A percentile compares a stretch with the other conserved stretches of the same genome.
phyloP scores from a whole-genome alignment of 2,329 filamentous ascomycete species.

The Microsporum audouinii region DNA sequence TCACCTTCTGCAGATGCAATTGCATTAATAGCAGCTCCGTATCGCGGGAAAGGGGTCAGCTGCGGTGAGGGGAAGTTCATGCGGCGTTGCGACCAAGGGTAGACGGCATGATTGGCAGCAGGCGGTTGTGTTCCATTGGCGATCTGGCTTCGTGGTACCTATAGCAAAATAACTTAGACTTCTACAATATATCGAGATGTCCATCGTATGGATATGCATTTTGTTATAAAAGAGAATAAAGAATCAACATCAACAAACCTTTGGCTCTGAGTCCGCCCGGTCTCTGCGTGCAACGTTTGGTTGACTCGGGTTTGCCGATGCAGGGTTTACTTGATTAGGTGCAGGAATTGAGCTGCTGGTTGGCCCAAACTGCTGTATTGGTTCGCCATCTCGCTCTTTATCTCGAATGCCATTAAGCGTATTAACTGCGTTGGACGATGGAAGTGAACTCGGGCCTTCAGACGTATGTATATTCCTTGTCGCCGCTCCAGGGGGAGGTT shows the following conservation, averaged over 20 bases:
- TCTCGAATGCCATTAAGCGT: conserved; percentile 37
- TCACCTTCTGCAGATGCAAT: conserved; percentile 91
- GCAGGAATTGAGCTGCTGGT: conserved; percentile 58
- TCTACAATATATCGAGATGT: not conserved
- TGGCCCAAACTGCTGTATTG: conserved; percentile 44
- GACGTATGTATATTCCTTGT: conserved; percentile 45
- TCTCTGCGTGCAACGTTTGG: conserved; percentile 48
- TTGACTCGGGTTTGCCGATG: conserved; percentile 54
- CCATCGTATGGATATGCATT: too few relatives aligned
- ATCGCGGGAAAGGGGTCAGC: conserved; percentile 83
- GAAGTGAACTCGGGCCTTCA: conserved; percentile 36
- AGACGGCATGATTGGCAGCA: conserved; percentile 62
- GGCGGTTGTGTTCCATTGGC: conserved; percentile 39
- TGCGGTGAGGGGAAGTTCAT: conserved; percentile 74
- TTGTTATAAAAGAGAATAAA: too few relatives aligned
- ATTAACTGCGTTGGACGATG: conserved; percentile 28
- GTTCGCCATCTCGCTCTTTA: conserved; percentile 25
- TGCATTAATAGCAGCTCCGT: conserved; percentile 91
- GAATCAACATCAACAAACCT: conserved; percentile 33
- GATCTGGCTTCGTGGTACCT: conserved; percentile 29
- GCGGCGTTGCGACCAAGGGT: conserved; percentile 88
- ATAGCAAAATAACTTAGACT: not conserved
- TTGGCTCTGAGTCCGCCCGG: conserved; percentile 44
- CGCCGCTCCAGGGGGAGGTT: not conserved
- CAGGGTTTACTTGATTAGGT: conserved; percentile 53